A percentile compares a stretch with the other conserved stretches of the same genome.
These are phyloP conservation scores for Cryptosporidium bovis DNA, from an alignment of 169 alveolate genomes.

Conservation along the genomic window DNA sequence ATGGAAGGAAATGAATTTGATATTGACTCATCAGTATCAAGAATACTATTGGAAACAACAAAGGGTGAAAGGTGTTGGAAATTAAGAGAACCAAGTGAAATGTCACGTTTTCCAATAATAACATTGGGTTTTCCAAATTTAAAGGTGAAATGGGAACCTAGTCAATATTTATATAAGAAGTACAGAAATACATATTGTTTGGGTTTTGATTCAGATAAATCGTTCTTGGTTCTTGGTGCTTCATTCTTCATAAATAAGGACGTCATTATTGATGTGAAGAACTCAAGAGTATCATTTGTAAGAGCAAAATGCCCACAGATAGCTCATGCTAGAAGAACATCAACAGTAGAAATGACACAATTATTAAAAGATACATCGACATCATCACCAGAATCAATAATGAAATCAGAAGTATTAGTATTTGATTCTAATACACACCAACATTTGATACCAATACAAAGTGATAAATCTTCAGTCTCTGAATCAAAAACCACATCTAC, in stretches of 20 bases:
- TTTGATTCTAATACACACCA: slow-evolving; percentile 31
- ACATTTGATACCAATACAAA: neutral
- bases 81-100: slow-evolving; percentile 35
- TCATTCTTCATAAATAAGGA: slow-evolving; percentile 65
- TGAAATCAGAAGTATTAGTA: slow-evolving; percentile 67
- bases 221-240: slow-evolving; percentile 61
- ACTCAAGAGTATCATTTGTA: slow-evolving; percentile 67
- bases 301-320: slow-evolving; percentile 52
- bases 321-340: slow-evolving; percentile 74
- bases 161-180: slow-evolving; percentile 57
- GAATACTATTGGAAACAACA: slow-evolving; percentile 66
- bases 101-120: slow-evolving; percentile 61
- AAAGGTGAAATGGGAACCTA: slow-evolving; percentile 51
- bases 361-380: slow-evolving; percentile 45
- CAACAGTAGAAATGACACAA: slow-evolving; percentile 65
- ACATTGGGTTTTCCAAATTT: slow-evolving; percentile 54
- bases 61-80: slow-evolving; percentile 69
- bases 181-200: slow-evolving; percentile 70
- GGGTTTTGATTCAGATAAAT: slow-evolving; percentile 66
- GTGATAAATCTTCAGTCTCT: neutral
- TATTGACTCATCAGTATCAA: slow-evolving; percentile 46
- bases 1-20: slow-evolving; percentile 1
- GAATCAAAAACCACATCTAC: neutral
- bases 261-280: slow-evolving; percentile 51
- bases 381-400: slow-evolving; percentile 47